Conservation (phyloP, 2,329 filamentous ascomycete genomes). For the Lachnellula willkommii region DNA sequence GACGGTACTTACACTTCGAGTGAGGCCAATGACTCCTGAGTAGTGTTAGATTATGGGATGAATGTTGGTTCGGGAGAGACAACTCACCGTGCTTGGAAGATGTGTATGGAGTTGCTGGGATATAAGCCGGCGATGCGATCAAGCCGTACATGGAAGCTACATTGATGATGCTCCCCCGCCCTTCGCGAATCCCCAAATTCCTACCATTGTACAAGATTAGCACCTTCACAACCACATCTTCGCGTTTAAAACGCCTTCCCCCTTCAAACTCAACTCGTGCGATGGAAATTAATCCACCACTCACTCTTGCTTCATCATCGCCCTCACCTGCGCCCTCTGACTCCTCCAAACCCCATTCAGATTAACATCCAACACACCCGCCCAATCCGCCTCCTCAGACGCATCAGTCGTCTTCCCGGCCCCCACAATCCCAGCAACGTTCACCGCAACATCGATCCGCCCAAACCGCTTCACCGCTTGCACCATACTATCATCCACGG, state of each 20-base stretch:
- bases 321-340: conserved; percentile 46
- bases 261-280: too few species aligned
- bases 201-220: conserved; percentile 15
- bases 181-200: conserved; percentile 35
- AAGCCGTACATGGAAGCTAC: conserved; percentile 48
- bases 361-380: conserved; percentile 47
- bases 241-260: background rate
- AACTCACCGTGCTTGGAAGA: conserved; percentile 45
- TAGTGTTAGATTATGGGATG: background rate
- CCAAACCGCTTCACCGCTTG: conserved; percentile 42
- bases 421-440: conserved; percentile 49
- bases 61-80: background rate
- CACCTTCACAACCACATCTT: background rate
- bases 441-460: conserved; percentile 50
- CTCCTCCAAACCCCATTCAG: conserved; percentile 53
- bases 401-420: conserved; percentile 40
- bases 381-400: conserved; percentile 43
- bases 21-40: conserved; percentile 7
- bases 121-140: conserved; percentile 34
- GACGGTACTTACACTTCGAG: conserved; percentile 2
- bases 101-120: conserved; percentile 43
- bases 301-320: conserved; percentile 48
- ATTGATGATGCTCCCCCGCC: conserved; percentile 50
- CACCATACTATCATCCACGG: conserved; percentile 40
- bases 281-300: background rate